A percentile compares a stretch with the other conserved stretches of the same genome.
These are phyloP conservation scores for Exsudoporus frostii DNA, from an alignment of 768 basidiomycete species.

Conservation along the genomic window DNA sequence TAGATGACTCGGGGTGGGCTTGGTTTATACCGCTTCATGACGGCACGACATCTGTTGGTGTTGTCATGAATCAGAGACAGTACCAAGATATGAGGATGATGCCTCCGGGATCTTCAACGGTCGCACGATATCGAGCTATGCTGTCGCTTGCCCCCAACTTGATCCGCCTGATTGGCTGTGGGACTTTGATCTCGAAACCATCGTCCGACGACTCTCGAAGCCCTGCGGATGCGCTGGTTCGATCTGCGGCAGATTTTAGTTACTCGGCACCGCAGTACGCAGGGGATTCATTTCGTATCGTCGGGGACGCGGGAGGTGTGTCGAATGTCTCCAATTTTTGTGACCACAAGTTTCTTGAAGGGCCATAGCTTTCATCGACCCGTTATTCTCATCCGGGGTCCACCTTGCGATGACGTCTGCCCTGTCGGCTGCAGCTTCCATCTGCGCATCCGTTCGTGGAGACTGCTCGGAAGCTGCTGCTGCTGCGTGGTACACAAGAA, in stretches of 20 bases:
- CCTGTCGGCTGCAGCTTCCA: conserved; percentile 44
- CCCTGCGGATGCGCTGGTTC: conserved; percentile 29
- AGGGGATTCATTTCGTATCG: conserved; percentile 52
- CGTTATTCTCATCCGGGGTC: conserved; percentile 59
- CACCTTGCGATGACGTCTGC: conserved; percentile 51
- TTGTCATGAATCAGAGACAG: conserved; percentile 56
- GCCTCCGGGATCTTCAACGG: conserved; percentile 27
- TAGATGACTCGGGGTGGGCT: conserved; percentile 69
- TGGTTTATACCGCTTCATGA: conserved; percentile 72
- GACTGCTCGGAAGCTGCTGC: conserved; percentile 43
- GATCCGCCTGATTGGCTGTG: conserved; percentile 28
- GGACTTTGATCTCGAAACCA: conserved; percentile 20
- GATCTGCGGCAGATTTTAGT: conserved; percentile 59
- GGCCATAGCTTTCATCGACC: conserved; percentile 53
- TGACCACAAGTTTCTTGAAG: background rate
- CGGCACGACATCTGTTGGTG: conserved; percentile 57
- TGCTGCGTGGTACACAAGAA: conserved; percentile 41
- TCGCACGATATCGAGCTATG: conserved; percentile 42
- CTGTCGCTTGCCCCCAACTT: conserved; percentile 49
- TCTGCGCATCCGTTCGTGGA: conserved; percentile 46
- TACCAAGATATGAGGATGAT: conserved; percentile 40
- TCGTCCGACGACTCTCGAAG: background rate
- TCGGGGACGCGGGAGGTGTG: conserved; percentile 67
- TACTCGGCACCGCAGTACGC: conserved; percentile 60
- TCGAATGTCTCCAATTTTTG: background rate